Evolutionary conservation across 768 basidiomycete species (phyloP).

Genomic region (Macrolepiota dolichaula): DNA sequence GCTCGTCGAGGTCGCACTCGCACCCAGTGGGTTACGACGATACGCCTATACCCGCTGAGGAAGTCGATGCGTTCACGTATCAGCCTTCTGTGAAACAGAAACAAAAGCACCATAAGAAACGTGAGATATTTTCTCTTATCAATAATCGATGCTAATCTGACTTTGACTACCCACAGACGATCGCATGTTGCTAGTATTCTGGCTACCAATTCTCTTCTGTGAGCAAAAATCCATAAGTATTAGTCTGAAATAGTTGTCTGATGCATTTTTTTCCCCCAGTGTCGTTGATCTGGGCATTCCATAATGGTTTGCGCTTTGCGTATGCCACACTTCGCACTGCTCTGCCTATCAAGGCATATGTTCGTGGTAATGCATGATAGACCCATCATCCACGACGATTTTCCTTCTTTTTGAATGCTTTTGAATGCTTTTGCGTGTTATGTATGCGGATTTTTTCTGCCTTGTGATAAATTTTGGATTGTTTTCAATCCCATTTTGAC

Average conservation of each 20-base stretch:
- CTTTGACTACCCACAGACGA: conserved; percentile 50
- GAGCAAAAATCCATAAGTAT: conserved; percentile 29
- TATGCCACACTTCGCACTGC: conserved; percentile 47
- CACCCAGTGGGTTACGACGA: conserved; percentile 43
- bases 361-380: conserved; percentile 31
- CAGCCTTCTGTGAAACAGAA: conserved; percentile 45
- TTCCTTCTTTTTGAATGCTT: conserved; percentile 10
- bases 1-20: conserved; percentile 23
- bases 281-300: conserved; percentile 59
- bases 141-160: conserved; percentile 1
- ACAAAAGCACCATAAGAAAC: conserved; percentile 54
- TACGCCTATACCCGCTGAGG: conserved; percentile 54
- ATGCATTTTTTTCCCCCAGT: conserved; percentile 33
- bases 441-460: background rate
- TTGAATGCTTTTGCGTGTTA: conserved; percentile 5
- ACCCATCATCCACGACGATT: background rate
- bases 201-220: conserved; percentile 83
- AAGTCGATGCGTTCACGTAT: conserved; percentile 68
- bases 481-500: background rate
- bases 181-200: conserved; percentile 81
- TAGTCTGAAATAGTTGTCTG: background rate
- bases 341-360: conserved; percentile 40
- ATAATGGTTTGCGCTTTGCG: conserved; percentile 50
- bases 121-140: conserved; percentile 37
- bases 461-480: background rate